Conservation (phyloP, 306 rosid species). For the Mimosa bimucronata region DNA sequence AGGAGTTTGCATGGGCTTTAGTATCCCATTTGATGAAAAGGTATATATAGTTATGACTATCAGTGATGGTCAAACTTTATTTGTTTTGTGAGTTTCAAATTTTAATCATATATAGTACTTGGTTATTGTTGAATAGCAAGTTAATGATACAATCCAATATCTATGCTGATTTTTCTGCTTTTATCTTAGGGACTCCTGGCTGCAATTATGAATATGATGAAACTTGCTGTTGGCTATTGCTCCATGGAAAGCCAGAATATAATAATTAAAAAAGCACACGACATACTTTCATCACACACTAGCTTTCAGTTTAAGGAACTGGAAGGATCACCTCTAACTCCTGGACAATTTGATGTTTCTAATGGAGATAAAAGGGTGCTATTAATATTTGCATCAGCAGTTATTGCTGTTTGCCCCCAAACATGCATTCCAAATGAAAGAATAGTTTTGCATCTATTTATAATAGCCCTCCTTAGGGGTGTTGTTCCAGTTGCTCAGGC, state of each 20-base stretch:
- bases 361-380: slow-evolving; percentile 65
- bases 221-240: slow-evolving; percentile 70
- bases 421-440: slow-evolving; percentile 59
- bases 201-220: slow-evolving; percentile 72
- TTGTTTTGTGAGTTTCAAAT: background rate
- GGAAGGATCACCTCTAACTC: slow-evolving; percentile 56
- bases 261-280: slow-evolving; percentile 68
- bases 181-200: slow-evolving; percentile 72
- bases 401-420: slow-evolving; percentile 63
- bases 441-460: slow-evolving; percentile 63
- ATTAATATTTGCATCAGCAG: slow-evolving; percentile 79
- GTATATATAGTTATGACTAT: slow-evolving; percentile 49
- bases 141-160: slow-evolving; percentile 24
- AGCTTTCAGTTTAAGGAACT: slow-evolving; percentile 54
- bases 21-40: slow-evolving; percentile 51
- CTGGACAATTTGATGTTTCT: slow-evolving; percentile 50
- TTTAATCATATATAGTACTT: background rate
- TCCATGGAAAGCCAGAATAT: slow-evolving; percentile 67
- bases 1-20: slow-evolving; percentile 51
- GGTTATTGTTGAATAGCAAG: slow-evolving; percentile 26
- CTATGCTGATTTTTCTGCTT: slow-evolving; percentile 37
- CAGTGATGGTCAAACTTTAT: slow-evolving; percentile 17
- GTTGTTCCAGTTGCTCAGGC: slow-evolving; percentile 86
- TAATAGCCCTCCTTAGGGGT: slow-evolving; percentile 65
- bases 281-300: slow-evolving; percentile 57